Percentiles rank a stretch among this genome's conserved stretches.
Conservation (phyloP, 768 basidiomycete species). For the Lyophyllum atratum region DNA sequence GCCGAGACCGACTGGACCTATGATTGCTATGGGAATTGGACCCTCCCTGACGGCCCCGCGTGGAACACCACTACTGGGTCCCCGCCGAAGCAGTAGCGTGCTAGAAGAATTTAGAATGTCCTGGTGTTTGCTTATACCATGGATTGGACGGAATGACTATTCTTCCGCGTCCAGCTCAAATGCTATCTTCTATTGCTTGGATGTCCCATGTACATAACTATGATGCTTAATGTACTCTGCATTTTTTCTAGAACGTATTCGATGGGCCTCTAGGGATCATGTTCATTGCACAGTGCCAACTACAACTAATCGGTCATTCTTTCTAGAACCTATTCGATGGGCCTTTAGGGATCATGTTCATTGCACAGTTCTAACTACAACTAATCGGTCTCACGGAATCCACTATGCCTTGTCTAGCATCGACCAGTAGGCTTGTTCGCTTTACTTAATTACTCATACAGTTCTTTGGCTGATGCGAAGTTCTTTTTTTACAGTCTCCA, state of each 20-base stretch:
- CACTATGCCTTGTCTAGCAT: too few relatives aligned
- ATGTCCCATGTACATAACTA: not conserved
- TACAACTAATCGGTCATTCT: too few relatives aligned
- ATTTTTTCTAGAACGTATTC: not conserved
- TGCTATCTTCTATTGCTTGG: not conserved
- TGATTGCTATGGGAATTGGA: constrained; percentile 80
- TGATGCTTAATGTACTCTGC: not conserved
- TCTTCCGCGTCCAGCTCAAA: too few relatives aligned
- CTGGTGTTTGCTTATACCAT: not conserved
- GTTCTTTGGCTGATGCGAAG: not conserved
- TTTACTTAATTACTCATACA: too few relatives aligned
- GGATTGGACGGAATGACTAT: not conserved
- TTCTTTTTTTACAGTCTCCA: not conserved
- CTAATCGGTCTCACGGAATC: too few relatives aligned
- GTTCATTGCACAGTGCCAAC: too few relatives aligned
- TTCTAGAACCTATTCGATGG: too few relatives aligned
- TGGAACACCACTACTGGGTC: constrained; percentile 82
- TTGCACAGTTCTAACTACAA: too few relatives aligned
- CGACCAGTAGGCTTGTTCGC: too few relatives aligned
- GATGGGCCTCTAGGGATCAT: too few relatives aligned
- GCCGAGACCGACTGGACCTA: constrained; percentile 69
- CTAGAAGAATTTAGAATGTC: not conserved
- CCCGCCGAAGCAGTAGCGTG: constrained; percentile 36
- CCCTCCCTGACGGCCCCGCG: constrained; percentile 57
- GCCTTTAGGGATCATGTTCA: too few relatives aligned